Evolutionary conservation across 371 early-diverging fungal genomes (phyloP), one percentile per base, ranked within the genome.

Genomic region (Globomyces sp.): DNA sequence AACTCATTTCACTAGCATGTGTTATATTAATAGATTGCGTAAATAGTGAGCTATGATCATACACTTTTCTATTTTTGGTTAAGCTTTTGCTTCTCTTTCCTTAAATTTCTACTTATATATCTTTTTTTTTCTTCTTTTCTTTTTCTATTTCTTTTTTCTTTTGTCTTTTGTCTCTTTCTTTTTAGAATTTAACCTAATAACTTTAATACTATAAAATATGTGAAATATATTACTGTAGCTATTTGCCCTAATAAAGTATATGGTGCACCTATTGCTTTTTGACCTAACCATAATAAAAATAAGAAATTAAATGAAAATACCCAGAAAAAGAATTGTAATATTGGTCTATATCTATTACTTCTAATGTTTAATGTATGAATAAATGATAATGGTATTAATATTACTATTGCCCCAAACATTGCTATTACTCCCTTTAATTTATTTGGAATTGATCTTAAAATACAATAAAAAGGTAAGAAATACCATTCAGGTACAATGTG

Each of bases 281-380:
- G 80, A 63, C 85, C 83, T 65, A 80, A 77, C 78, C 82, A 80
- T 68, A 80, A 74, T 69, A 84, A 71, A 53, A 85, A 78, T 65
- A 85, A 72, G 75, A 86, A 86, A 74, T 86, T 82, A 72, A 74
- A 76, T 46, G 81, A 75, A 73, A 86, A 86, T 73, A 86, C 71
- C 79, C 86, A 86, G 73, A 80, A 85, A 59, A 81, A 74, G 65
- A 82, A 77, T 76, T 82, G 77, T 73, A 78, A 76, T 66, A 85
- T 72, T 67, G 86, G 86, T 74, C 85, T 71, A 71, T 84, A 85
- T 76, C 80, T 75, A 75, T 77, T 80, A 72, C 72, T 67, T 79
- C 86, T 55, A 10, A 79, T 77, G 77, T 75, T 80, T 59, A 76
- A 80, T 58, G 77, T 66, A 73, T 85, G 78, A 37, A 77, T 58